Evolutionary conservation across 495 filamentous ascomycete genomes (phyloP), one percentile per base, ranked within the genome.

Genomic region (Friedmanniomyces simplex): DNA sequence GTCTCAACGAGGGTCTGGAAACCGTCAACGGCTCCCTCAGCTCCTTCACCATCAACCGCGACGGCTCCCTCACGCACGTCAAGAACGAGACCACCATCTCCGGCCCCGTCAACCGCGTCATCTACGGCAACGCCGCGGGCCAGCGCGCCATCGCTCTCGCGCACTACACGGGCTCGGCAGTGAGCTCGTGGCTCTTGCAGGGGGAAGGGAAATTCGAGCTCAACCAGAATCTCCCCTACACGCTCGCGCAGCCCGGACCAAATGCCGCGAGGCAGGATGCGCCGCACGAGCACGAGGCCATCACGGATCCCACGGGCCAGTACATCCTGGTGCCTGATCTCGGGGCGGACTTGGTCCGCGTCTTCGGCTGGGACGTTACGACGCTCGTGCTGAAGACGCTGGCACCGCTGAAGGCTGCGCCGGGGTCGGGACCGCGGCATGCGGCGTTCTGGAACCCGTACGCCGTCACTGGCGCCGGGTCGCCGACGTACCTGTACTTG

Each of bases 241-340:
- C 58, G 18, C 63, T 51, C 10, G 47, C 45, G 18, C 18, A 59
- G 16, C 63, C 62, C 11, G 68, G 62, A 26, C 63, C 65, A 12
- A 54, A 62, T 21, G 50, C 68, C n/a, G 57, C 54, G 12, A 62
- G 66, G 3, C 68, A 72, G 47, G 60, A 66, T 20, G 63, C 61
- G 14, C 63, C 68, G n/a, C 67, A 71, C 41, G 59, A 60, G 18
- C 71, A 73, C 55, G 47, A 72, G 34, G 64, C 65, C 30, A 64
- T 73, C 51, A 43, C 69, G 1, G 71, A 73, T 55, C 71, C 70
- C 16, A 71, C 70, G 1, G 62, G 64, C n/a, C 52, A 67, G 36
- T 73, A 60, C 60, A 61, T 73, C n/a, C 21, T 73, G 41, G 67
- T 72, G 34, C 69, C 70, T 0, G 71, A 73, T 51, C 65, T 73